Base-by-base conservation (phyloP, 2,329 filamentous ascomycete genomes). In the Neoarthrinium moseri region DNA sequence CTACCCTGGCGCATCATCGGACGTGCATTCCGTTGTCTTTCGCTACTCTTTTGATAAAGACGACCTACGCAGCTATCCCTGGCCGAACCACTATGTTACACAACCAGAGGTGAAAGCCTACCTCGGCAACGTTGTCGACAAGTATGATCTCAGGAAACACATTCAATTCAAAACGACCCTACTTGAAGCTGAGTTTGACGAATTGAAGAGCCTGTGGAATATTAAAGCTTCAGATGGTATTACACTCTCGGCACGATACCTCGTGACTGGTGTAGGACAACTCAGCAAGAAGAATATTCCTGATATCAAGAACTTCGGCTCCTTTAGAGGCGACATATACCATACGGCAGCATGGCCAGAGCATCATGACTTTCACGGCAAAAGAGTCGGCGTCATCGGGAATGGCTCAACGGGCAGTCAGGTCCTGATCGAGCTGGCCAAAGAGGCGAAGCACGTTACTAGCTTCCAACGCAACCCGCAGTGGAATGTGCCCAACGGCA, bases 31-130 rank as follows among this genome's bases (percentile, higher is more conserved):
- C 11, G 26, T 40, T 18, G 24, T 40, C 13, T 40, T 26, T 17
- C 37, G 37, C 6, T 40, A 40, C 4, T 40, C 37, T 6, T 40
- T 26, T 15, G 37, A 40, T 18, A 40, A 29, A 18, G 37, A 40
- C n/a, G 24, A 40, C 24, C 22, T 40, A 17, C 35, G 18, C 6
- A 37, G 5, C n/a, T 21, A 37, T 23, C 35, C 35, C 2, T 26
- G 37, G 37, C 21, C 3, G n/a, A 40, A 27, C 18, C 24, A 17
- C 22, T 29, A 40, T 4, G 13, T 40, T 10, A 40, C 37, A n/a
- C 37, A 40, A 15, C 37, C 37, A 6, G 37, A 40, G 20, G 4
- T 40, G 8, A n/a, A 40, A 18, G 24, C 6, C 37, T 40, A 26
- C 17, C 22, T 40, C 2, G n/a, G 17, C 11, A 26, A 27, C 17